A percentile compares a stretch with the other conserved stretches of the same genome.
phyloP scores from a whole-genome alignment of 768 basidiomycete genomes.

The Auriscalpium microsporum region DNA sequence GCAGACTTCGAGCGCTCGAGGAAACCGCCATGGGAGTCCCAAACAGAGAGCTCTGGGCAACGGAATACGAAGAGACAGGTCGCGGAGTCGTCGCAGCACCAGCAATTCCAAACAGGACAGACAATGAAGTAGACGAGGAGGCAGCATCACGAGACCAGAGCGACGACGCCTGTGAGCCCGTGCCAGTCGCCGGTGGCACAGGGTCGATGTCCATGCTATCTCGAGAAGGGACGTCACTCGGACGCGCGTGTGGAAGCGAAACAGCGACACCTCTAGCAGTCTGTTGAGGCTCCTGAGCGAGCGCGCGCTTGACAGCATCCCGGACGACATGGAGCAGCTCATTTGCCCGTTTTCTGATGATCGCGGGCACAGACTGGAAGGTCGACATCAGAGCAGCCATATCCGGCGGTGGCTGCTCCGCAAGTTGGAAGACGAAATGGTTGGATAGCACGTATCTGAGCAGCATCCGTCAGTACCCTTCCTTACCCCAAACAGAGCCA shows the following conservation, averaged over 20 bases:
- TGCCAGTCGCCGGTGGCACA: neutral
- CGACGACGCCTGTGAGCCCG: neutral
- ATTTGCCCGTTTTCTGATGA: constrained; percentile 51
- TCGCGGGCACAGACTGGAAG: constrained; percentile 53
- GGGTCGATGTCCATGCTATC: constrained; percentile 2
- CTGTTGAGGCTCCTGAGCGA: neutral
- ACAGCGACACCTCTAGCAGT: too few relatives aligned
- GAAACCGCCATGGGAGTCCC: constrained; percentile 3
- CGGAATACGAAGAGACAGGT: constrained; percentile 15
- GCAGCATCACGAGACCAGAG: constrained; percentile 3
- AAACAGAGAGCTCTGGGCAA: constrained; percentile 38
- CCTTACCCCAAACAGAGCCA: constrained; percentile 2
- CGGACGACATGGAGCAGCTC: constrained; percentile 61
- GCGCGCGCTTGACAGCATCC: constrained; percentile 31
- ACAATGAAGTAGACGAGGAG: constrained; percentile 8
- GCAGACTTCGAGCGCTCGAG: neutral
- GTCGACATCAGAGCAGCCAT: constrained; percentile 51
- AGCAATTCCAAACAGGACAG: constrained; percentile 12
- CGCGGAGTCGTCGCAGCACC: neutral
- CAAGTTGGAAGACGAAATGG: constrained; percentile 63
- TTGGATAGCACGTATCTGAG: constrained; percentile 67
- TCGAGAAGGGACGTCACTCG: neutral
- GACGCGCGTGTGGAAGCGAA: neutral
- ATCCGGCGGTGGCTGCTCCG: constrained; percentile 63
- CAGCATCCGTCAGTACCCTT: neutral